phyloP scores from a whole-genome alignment of 192 early-diverging fungal species.

The Mortierella hygrophila region DNA sequence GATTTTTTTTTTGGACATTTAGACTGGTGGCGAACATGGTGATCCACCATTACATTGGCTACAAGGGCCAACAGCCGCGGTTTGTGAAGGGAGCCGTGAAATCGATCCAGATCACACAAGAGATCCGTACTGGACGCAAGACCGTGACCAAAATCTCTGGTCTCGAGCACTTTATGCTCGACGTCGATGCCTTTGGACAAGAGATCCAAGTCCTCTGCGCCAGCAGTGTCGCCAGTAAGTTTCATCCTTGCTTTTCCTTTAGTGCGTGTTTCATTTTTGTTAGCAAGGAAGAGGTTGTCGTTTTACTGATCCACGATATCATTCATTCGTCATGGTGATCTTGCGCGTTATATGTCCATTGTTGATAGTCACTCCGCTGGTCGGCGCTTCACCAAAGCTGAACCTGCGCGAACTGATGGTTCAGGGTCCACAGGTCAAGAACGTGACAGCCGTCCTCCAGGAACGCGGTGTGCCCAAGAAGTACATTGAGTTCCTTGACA shows the following conservation, averaged over 20 bases:
- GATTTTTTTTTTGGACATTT: background rate
- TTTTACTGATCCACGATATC: background rate
- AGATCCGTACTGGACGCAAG: slow-evolving; percentile 74
- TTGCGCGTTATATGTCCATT: background rate
- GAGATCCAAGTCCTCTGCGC: slow-evolving; percentile 75
- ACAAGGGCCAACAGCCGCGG: slow-evolving; percentile 30
- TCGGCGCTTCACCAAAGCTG: slow-evolving; percentile 64
- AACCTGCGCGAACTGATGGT: slow-evolving; percentile 77
- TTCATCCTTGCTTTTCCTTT: background rate
- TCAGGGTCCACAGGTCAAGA: slow-evolving; percentile 80
- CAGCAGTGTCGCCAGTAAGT: slow-evolving; percentile 71
- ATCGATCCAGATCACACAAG: slow-evolving; percentile 67
- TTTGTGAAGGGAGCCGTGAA: slow-evolving; percentile 60
- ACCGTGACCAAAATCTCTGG: slow-evolving; percentile 74
- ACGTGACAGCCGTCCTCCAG: slow-evolving; percentile 63
- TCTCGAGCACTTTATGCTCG: slow-evolving; percentile 72
- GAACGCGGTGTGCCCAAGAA: slow-evolving; percentile 67
- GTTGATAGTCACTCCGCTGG: slow-evolving; percentile 62
- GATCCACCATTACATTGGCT: slow-evolving; percentile 34
- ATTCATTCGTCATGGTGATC: background rate
- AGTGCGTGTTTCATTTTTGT: background rate
- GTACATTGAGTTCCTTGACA: slow-evolving; percentile 56
- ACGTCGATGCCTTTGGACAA: slow-evolving; percentile 71
- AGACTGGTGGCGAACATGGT: slow-evolving; percentile 47
- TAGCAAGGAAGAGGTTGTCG: too few species aligned